phyloP scores from a whole-genome alignment of 2,329 filamentous ascomycete genomes.

The Escovopsis sp. region DNA sequence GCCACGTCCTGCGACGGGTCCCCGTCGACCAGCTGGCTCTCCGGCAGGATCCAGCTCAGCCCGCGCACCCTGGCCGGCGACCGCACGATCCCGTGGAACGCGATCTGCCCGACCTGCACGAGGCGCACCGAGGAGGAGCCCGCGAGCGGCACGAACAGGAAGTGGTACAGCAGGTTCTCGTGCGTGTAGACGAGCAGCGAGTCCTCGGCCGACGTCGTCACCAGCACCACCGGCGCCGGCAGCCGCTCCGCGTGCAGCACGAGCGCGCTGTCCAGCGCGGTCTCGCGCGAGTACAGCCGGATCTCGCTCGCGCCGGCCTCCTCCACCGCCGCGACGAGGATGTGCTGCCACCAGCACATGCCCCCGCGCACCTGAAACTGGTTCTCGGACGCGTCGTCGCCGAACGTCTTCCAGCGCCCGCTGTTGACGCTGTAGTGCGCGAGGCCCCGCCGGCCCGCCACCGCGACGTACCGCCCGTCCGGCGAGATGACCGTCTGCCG shows the following conservation, averaged over 20 bases:
- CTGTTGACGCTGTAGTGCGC: constrained; percentile 94
- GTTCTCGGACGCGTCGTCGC: constrained; percentile 65
- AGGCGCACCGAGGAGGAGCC: constrained; percentile 56
- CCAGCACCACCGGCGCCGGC: constrained; percentile 73
- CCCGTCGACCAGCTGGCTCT: constrained; percentile 74
- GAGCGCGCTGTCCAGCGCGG: constrained; percentile 55
- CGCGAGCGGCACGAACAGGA: constrained; percentile 63
- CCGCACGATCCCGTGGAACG: constrained; percentile 88
- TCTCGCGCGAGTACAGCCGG: constrained; percentile 83
- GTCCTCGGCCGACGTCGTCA: constrained; percentile 81
- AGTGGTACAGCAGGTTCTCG: constrained; percentile 91
- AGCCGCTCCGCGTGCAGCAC: constrained; percentile 65
- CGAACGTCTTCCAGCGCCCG: constrained; percentile 89
- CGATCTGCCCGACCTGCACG: constrained; percentile 93
- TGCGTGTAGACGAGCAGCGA: constrained; percentile 94
- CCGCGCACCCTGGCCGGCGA: constrained; percentile 85
- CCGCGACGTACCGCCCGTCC: constrained; percentile 85
- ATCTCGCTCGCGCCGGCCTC: constrained; percentile 67
- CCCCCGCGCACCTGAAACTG: constrained; percentile 86
- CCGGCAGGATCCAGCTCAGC: constrained; percentile 89
- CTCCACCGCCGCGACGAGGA: constrained; percentile 87
- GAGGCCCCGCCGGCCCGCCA: constrained; percentile 83
- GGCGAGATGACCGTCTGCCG: constrained; percentile 73
- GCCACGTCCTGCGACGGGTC: constrained; percentile 93
- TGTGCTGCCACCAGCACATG: constrained; percentile 98